phyloP scores from a whole-genome alignment of 2,329 filamentous ascomycete species.

The Arthrobotrys sphaeroides region DNA sequence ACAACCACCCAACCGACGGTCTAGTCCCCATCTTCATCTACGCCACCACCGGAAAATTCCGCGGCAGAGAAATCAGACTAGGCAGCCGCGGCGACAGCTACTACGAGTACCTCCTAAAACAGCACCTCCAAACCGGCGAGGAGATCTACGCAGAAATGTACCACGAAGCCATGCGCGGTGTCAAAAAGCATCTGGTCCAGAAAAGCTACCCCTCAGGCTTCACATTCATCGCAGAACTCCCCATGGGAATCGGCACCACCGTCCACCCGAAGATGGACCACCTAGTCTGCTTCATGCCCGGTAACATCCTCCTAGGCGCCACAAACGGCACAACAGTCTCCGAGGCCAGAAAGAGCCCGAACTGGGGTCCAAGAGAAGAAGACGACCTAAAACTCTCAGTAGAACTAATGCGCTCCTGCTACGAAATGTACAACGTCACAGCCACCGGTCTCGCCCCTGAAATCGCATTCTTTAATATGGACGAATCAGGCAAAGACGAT shows the following conservation, averaged over 20 bases:
- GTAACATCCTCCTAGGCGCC: constrained; percentile 87
- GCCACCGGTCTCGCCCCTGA: constrained; percentile 91
- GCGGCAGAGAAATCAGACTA: constrained; percentile 84
- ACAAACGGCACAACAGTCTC: constrained; percentile 80
- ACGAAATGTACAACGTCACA: constrained; percentile 94
- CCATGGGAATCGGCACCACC: constrained; percentile 71
- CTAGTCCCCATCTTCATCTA: constrained; percentile 92
- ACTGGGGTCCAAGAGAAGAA: constrained; percentile 82
- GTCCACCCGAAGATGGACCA: constrained; percentile 96
- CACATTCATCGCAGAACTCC: constrained; percentile 89
- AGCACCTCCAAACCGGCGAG: constrained; percentile 91
- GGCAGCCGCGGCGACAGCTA: constrained; percentile 96
- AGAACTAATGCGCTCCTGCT: constrained; percentile 96
- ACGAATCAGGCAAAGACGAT: constrained; percentile 70
- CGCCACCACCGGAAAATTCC: constrained; percentile 79
- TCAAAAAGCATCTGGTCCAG: constrained; percentile 90
- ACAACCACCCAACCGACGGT: constrained; percentile 79
- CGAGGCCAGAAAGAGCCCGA: constrained; percentile 75
- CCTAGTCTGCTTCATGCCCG: constrained; percentile 95
- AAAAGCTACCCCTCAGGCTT: constrained; percentile 83
- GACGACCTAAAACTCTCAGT: constrained; percentile 86
- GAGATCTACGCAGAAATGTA: constrained; percentile 92
- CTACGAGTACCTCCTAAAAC: constrained; percentile 98
- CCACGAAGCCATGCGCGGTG: constrained; percentile 82
- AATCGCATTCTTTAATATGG: constrained; percentile 88